These are phyloP conservation scores for Cercospora zeina DNA, from an alignment of 2,329 filamentous ascomycete genomes.

Conservation along the genomic window DNA sequence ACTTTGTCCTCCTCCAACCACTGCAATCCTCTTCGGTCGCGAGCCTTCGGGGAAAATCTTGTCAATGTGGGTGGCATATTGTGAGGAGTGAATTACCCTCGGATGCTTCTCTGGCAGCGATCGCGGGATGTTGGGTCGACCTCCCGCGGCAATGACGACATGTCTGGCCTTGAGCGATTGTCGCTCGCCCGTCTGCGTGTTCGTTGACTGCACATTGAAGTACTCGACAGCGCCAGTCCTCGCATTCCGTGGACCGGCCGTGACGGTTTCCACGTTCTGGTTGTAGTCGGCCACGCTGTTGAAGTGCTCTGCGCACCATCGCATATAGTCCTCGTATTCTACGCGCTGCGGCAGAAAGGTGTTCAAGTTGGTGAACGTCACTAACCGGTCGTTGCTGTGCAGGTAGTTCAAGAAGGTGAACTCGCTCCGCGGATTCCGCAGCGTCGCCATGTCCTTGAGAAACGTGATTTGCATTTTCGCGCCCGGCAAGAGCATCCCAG, in stretches of 20 bases:
- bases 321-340: conserved; percentile 94
- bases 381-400: conserved; percentile 73
- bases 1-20: conserved; percentile 87
- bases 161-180: conserved; percentile 61
- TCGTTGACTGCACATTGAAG: conserved; percentile 68
- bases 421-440: conserved; percentile 81
- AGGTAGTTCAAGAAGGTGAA: conserved; percentile 98
- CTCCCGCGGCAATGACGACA: conserved; percentile 69
- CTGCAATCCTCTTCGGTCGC: conserved; percentile 70
- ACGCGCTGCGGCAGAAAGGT: conserved; percentile 83
- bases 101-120: conserved; percentile 69
- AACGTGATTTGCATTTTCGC: conserved; percentile 98
- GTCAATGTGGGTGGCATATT: conserved; percentile 69
- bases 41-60: conserved; percentile 59
- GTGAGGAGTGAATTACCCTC: conserved; percentile 81
- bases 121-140: conserved; percentile 68
- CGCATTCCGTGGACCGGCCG: conserved; percentile 55
- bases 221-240: conserved; percentile 57
- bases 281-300: conserved; percentile 70
- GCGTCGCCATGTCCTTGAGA: conserved; percentile 89
- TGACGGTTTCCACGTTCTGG: conserved; percentile 72
- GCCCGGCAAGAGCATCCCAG: conserved; percentile 89
- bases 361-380: conserved; percentile 85
- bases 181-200: conserved; percentile 58
- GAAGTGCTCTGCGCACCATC: conserved; percentile 86